A percentile compares a stretch with the other conserved stretches of the same genome.
These are phyloP conservation scores for Aspergillus sergii DNA, from an alignment of 2,329 filamentous ascomycete species.

Conservation along the genomic window DNA sequence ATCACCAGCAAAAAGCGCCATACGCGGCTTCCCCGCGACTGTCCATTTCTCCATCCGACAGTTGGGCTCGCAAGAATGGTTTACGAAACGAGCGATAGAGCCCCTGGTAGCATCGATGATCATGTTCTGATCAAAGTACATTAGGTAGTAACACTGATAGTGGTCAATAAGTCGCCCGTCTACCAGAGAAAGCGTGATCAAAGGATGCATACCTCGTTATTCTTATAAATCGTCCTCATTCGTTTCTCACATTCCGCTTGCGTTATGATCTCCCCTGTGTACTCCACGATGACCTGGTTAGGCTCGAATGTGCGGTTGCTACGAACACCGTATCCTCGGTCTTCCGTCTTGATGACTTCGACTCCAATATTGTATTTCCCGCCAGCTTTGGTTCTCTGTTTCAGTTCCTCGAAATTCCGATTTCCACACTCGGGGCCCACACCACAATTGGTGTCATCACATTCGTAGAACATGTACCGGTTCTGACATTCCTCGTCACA, in stretches of 20 bases:
- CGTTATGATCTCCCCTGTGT: constrained; percentile 96
- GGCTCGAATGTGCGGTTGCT: constrained; percentile 85
- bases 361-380: constrained; percentile 91
- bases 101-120: constrained; percentile 97
- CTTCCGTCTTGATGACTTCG: constrained; percentile 86
- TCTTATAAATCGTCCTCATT: constrained; percentile 91
- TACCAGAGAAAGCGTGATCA: not conserved
- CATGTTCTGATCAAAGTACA: constrained; percentile 98
- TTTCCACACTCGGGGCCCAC: constrained; percentile 80
- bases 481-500: constrained; percentile 93
- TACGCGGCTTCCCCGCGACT: constrained; percentile 87
- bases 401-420: constrained; percentile 80
- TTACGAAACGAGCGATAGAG: constrained; percentile 95
- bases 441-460: constrained; percentile 85
- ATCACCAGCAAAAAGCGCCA: constrained; percentile 94
- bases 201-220: constrained; percentile 72
- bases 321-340: constrained; percentile 88
- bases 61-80: constrained; percentile 95
- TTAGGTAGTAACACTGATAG: constrained; percentile 87
- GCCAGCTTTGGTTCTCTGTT: constrained; percentile 72
- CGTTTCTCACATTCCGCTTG: constrained; percentile 89
- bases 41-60: constrained; percentile 99
- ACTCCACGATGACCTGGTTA: constrained; percentile 97
- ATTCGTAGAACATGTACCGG: constrained; percentile 96
- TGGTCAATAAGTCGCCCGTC: constrained; percentile 15